Conservation (phyloP, 2,329 filamentous ascomycete species). For the Waltergamsia citrina region DNA sequence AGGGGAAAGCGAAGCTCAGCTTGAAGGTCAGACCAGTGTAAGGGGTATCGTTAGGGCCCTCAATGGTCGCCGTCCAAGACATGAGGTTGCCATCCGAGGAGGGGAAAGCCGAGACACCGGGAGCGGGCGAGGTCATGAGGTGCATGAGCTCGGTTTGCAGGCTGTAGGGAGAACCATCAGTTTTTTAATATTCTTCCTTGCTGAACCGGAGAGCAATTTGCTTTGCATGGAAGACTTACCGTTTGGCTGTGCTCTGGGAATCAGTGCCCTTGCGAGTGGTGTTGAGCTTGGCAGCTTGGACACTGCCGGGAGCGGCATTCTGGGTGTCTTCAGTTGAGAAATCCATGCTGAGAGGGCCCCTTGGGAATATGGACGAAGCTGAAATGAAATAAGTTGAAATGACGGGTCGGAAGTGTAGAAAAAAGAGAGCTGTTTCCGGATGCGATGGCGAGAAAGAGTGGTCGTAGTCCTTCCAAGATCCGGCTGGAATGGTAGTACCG, state of each 20-base stretch:
- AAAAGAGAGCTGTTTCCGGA: not conserved
- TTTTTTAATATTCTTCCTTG: not conserved
- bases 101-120: conserved; percentile 91
- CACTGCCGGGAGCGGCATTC: conserved; percentile 55
- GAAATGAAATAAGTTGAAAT: not conserved
- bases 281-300: conserved; percentile 52
- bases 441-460: no score
- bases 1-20: conserved; percentile 81
- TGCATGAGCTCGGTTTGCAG: conserved; percentile 97
- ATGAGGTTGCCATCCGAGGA: conserved; percentile 83
- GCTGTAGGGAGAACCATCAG: conserved; percentile 34
- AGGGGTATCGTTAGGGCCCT: conserved; percentile 82
- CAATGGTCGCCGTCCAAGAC: conserved; percentile 88
- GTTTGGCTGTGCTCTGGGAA: conserved; percentile 68
- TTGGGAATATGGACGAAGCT: not conserved
- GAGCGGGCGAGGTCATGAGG: conserved; percentile 90
- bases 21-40: conserved; percentile 86
- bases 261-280: conserved; percentile 49
- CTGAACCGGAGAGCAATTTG: not conserved
- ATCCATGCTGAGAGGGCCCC: conserved; percentile 19
- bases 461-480: not conserved
- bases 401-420: not conserved
- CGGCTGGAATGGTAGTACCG: no score
- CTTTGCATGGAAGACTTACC: conserved; percentile 33
- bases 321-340: conserved; percentile 48